Evolutionary conservation across 2,329 filamentous ascomycete genomes (phyloP).

Genomic region (Diaporthe amygdali): DNA sequence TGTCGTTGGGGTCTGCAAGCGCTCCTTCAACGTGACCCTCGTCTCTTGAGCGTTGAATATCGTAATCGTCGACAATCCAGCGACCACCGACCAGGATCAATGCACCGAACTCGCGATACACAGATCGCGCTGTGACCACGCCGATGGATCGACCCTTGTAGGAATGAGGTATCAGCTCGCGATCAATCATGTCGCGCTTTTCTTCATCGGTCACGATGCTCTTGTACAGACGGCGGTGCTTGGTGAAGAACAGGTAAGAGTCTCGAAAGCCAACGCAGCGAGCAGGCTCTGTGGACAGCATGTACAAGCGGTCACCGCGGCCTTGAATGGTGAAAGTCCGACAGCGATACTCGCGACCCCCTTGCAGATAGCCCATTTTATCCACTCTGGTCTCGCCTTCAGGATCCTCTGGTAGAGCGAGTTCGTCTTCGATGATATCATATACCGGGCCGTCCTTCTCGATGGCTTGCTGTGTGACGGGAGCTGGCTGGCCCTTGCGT

Average conservation of each 20-base stretch:
- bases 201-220: conserved; percentile 98
- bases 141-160: conserved; percentile 98
- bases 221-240: conserved; percentile 95
- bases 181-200: conserved; percentile 94
- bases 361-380: conserved; percentile 81
- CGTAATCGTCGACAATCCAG: conserved; percentile 88
- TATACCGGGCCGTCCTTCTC: conserved; percentile 94
- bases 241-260: conserved; percentile 98
- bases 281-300: conserved; percentile 97
- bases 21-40: conserved; percentile 87
- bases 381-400: conserved; percentile 95
- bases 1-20: conserved; percentile 88
- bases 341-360: conserved; percentile 89
- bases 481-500: conserved; percentile 71
- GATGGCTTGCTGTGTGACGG: conserved; percentile 83
- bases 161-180: conserved; percentile 94
- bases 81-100: conserved; percentile 92
- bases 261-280: conserved; percentile 97
- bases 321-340: conserved; percentile 91
- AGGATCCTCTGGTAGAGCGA: conserved; percentile 82
- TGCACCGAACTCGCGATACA: conserved; percentile 95
- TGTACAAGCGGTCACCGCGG: conserved; percentile 87
- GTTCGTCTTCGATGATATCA: conserved; percentile 91
- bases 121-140: conserved; percentile 93
- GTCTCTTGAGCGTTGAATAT: conserved; percentile 74